Evolutionary conservation across 2,329 filamentous ascomycete species (phyloP).

Genomic region (Colletotrichum aenigma): DNA sequence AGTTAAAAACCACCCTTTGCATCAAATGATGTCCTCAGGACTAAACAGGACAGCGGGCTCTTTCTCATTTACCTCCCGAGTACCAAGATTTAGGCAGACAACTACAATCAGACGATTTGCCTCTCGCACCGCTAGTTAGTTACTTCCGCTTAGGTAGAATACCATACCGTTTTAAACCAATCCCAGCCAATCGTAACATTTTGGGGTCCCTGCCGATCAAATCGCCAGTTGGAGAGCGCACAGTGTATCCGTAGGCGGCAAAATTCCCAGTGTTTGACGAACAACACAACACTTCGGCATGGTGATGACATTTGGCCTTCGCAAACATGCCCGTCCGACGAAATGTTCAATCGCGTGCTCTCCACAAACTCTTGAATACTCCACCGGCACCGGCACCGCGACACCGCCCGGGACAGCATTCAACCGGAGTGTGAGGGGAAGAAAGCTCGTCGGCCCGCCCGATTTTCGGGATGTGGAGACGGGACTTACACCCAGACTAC

Average conservation of each 20-base stretch:
- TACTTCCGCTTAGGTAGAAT: background rate
- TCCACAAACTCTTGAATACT: background rate
- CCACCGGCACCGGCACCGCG: background rate
- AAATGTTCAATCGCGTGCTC: background rate
- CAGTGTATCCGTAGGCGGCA: background rate
- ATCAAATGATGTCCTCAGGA: background rate
- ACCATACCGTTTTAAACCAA: background rate
- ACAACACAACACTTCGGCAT: background rate
- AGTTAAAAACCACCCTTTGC: background rate
- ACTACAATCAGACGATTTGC: background rate
- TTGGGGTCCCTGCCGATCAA: background rate
- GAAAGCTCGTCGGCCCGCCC: slow-evolving; percentile 6
- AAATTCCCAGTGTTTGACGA: background rate
- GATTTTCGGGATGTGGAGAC: slow-evolving; percentile 19
- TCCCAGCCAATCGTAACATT: background rate
- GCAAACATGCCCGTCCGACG: background rate
- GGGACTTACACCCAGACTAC: slow-evolving; percentile 2
- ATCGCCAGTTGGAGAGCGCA: background rate
- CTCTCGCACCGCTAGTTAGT: background rate
- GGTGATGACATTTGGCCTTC: background rate
- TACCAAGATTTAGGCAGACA: background rate
- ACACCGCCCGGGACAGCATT: slow-evolving; percentile 17
- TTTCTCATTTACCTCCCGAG: background rate
- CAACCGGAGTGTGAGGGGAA: slow-evolving; percentile 9
- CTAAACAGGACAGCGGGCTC: background rate